Conservation (phyloP, 83 land plant species). For the Thuja plicata region DNA sequence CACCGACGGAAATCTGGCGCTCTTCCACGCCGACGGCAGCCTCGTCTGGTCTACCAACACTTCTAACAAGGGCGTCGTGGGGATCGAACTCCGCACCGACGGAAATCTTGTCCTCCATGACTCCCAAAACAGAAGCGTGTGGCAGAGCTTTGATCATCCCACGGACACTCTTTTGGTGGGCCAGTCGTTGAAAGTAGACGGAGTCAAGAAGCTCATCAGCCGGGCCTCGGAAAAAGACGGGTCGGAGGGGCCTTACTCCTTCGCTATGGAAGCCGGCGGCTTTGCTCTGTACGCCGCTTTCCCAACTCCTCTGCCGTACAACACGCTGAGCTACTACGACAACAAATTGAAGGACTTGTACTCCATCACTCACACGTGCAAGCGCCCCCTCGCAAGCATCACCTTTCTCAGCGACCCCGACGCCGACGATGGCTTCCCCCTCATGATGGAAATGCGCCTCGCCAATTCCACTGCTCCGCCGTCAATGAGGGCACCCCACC, state of each 20-base stretch:
- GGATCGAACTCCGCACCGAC: constrained; percentile 22
- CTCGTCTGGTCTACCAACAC: constrained; percentile 47
- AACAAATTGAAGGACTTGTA: background rate
- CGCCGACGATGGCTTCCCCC: constrained; percentile 10
- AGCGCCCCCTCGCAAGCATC: background rate
- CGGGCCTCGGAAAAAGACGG: constrained; percentile 21
- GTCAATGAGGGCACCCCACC: background rate
- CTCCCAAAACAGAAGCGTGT: constrained; percentile 13
- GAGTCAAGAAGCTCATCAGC: constrained; percentile 24
- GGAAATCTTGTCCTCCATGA: constrained; percentile 45
- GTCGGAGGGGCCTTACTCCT: constrained; percentile 30
- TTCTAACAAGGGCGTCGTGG: constrained; percentile 38
- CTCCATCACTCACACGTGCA: constrained; percentile 2
- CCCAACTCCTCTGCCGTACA: constrained; percentile 2
- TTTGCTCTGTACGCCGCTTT: constrained; percentile 8
- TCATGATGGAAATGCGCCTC: constrained; percentile 2
- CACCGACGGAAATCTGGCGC: constrained; percentile 35
- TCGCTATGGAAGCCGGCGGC: constrained; percentile 15
- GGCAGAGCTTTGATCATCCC: constrained; percentile 52
- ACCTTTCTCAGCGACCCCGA: constrained; percentile 18
- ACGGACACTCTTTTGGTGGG: constrained; percentile 50
- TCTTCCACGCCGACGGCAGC: constrained; percentile 39
- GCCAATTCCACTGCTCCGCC: background rate
- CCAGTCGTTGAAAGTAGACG: constrained; percentile 19
- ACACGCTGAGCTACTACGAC: constrained; percentile 15